Conservation (phyloP, 2,329 filamentous ascomycete species). For the Xylariaceae sp. region DNA sequence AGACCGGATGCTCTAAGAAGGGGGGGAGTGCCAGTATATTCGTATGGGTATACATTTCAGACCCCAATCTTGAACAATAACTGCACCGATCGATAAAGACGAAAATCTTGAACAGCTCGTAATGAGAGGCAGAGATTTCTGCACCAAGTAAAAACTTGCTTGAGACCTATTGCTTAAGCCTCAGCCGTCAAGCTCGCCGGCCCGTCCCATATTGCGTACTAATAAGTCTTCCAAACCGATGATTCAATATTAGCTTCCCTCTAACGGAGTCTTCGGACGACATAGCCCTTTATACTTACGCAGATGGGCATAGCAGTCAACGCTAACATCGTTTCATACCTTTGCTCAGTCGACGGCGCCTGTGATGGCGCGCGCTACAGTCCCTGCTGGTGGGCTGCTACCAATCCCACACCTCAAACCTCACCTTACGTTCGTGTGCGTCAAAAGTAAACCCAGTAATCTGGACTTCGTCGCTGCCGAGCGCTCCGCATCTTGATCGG, state of each 20-base stretch:
- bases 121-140: constrained; percentile 14
- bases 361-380: constrained; percentile 4
- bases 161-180: constrained; percentile 1
- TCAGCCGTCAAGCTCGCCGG: constrained; percentile 20
- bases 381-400: constrained; percentile 18
- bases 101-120: too few relatives aligned
- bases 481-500: constrained; percentile 40
- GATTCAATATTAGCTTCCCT: too few relatives aligned
- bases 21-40: constrained; percentile 3
- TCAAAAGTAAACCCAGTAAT: constrained; percentile 31
- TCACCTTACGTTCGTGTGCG: constrained; percentile 1
- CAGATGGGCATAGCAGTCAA: too few relatives aligned
- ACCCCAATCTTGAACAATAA: too few relatives aligned
- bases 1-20: constrained; percentile 3
- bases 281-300: too few relatives aligned
- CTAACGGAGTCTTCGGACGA: too few relatives aligned
- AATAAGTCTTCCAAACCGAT: too few relatives aligned
- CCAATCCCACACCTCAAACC: constrained; percentile 29
- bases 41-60: constrained; percentile 5
- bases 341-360: constrained; percentile 1
- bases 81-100: too few relatives aligned
- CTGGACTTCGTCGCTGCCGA: constrained; percentile 39
- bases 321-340: too few relatives aligned
- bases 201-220: constrained; percentile 26
- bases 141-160: not conserved